Base-by-base conservation (phyloP, 192 early-diverging fungal genomes). In the Polychytrium aggregatum region DNA sequence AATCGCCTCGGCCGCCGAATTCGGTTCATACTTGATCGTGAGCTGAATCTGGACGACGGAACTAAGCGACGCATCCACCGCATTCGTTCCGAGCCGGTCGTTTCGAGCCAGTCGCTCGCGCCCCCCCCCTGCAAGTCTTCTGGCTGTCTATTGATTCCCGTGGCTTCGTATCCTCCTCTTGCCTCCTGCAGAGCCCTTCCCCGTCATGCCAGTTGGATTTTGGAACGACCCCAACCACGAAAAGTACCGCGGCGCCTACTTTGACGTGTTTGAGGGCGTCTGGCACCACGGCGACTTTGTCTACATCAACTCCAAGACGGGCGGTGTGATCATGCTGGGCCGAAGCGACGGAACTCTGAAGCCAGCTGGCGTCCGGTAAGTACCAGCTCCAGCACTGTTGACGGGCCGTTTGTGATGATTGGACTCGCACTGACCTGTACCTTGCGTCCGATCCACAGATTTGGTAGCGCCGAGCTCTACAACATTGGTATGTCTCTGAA, bases 231-330 rank as follows among this genome's bases (percentile, higher is more conserved):
- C 65, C 14, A 55, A 67, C 1, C 70, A 63, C 13, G 64, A 73
- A 53, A 88, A 90, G 61, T 98, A 98, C 67, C 74, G 50, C 44
- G 53, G 59, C 8, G 88, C 95, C 0, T 98, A 98, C 64, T 98
- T 98, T 73, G 70, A 74, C 26, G 74, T 82, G 38, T 88, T 88
- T 57, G 62, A 74, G 0, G 63, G 78, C 51, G 76, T 93, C 25
- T 98, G 95, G 95, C 89, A 92, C 68, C 92, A 98, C 58, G 91
- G 92, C 24, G 92, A 98, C 60, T 98, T 87, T 67, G 78, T 96
- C 47, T 65, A 73, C 44, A 82, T 96, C 47, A 87, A 87, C 60
- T 68, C 78, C 30, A 65, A 61, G 11, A 95, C 90, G 0, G 85
- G 86, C 29, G 92, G 95, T 22, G 84, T 98, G 50, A 68, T 90